Conservation (phyloP, 257 asterid genomes). For the Penstemon barbatus region DNA sequence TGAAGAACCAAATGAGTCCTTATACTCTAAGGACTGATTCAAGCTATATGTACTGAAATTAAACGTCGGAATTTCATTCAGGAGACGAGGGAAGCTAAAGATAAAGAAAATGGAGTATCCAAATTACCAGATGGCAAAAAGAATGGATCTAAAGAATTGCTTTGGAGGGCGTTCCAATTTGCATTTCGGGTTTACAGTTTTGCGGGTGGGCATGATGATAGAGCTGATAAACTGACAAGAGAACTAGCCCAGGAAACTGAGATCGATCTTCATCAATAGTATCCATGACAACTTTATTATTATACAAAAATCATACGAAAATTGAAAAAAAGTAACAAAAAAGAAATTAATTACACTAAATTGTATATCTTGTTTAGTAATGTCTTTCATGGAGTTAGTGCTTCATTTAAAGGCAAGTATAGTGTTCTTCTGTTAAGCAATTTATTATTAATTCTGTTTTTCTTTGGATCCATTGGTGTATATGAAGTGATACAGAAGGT, state of each 20-base stretch:
- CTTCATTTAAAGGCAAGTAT: no score
- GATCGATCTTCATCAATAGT: conserved; percentile 40
- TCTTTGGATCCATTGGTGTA: no score
- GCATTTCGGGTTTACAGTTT: conserved; percentile 79
- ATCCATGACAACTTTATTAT: conserved; percentile 25
- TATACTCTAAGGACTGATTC: not conserved
- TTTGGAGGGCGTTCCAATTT: conserved; percentile 90
- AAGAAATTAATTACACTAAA: not conserved
- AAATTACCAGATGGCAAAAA: conserved; percentile 37
- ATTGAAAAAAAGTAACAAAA: not conserved
- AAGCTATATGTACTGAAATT: no score
- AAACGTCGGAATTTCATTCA: conserved; percentile 26
- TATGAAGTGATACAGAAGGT: no score
- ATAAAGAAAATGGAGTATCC: conserved; percentile 31
- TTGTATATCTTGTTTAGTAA: not conserved
- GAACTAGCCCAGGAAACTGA: conserved; percentile 81
- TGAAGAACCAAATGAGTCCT: not conserved
- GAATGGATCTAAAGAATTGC: conserved; percentile 53
- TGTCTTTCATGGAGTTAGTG: not conserved
- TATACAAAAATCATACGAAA: not conserved
- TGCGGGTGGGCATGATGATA: conserved; percentile 90
- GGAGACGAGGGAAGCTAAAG: conserved; percentile 56
- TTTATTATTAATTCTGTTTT: no score
- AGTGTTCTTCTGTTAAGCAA: no score
- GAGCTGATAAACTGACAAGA: conserved; percentile 75